Conservation (phyloP, 2,329 filamentous ascomycete genomes). For the Paecilomyces sp. region DNA sequence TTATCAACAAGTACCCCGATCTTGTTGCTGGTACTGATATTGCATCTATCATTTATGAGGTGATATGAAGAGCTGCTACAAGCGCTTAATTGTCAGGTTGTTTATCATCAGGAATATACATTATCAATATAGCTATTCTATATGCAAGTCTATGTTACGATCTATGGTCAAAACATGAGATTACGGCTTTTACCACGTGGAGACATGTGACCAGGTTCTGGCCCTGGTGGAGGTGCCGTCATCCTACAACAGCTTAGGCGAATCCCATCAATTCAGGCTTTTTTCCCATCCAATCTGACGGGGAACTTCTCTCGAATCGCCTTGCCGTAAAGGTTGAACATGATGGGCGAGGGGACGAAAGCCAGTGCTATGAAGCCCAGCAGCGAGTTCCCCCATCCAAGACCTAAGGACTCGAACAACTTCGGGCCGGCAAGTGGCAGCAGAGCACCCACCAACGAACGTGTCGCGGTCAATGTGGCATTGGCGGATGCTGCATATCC, state of each 20-base stretch:
- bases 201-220: background rate
- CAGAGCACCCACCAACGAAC: slow-evolving; percentile 49
- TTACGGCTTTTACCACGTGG: background rate
- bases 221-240: background rate
- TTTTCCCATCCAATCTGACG: background rate
- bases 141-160: background rate
- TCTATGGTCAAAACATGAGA: background rate
- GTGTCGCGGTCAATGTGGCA: slow-evolving; percentile 40
- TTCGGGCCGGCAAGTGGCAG: slow-evolving; percentile 52
- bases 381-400: slow-evolving; percentile 44
- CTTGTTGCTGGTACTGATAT: slow-evolving; percentile 14
- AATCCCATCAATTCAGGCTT: background rate
- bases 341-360: background rate
- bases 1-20: slow-evolving; percentile 15
- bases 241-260: background rate
- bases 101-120: background rate
- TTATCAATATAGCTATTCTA: background rate
- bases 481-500: slow-evolving; percentile 40
- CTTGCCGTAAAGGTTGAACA: background rate
- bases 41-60: background rate
- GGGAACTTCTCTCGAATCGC: background rate
- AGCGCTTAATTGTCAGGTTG: background rate
- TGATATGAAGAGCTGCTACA: background rate
- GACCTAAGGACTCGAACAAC: slow-evolving; percentile 35
- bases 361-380: slow-evolving; percentile 41